A percentile compares a stretch with the other conserved stretches of the same genome.
Evolutionary conservation across 768 basidiomycete species (phyloP).

Genomic region (Neoboletus subvelutipes): DNA sequence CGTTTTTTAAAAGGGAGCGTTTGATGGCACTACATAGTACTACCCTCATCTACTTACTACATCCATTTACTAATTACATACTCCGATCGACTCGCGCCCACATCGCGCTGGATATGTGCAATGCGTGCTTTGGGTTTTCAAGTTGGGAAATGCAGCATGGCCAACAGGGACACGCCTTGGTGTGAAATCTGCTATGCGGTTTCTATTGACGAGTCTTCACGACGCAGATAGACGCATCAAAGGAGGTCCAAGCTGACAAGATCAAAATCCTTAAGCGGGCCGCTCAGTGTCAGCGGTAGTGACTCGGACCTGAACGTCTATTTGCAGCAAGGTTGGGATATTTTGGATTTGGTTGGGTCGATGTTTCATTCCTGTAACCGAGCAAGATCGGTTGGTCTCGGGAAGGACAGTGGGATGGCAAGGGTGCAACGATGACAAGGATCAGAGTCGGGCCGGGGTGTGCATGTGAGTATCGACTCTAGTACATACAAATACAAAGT

Average conservation of each 20-base stretch:
- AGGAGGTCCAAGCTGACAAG: background rate
- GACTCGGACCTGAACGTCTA: too few relatives aligned
- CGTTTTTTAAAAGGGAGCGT: too few relatives aligned
- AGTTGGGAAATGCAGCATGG: conserved; percentile 2
- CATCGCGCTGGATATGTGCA: background rate
- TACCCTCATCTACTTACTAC: too few relatives aligned
- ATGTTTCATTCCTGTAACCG: background rate
- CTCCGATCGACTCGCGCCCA: conserved; percentile 14
- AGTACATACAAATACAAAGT: background rate
- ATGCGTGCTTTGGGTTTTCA: background rate
- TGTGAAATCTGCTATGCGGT: background rate
- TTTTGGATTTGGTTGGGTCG: background rate
- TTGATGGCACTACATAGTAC: too few relatives aligned
- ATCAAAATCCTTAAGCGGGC: conserved; percentile 7
- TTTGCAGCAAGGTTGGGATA: background rate
- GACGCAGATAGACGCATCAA: background rate
- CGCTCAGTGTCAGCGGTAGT: background rate
- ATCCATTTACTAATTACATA: background rate
- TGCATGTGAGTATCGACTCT: background rate
- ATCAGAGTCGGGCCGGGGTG: background rate
- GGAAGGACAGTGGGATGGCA: background rate
- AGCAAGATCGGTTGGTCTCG: conserved; percentile 10
- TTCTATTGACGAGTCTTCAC: background rate
- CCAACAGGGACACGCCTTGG: conserved; percentile 6
- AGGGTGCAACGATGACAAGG: background rate